A percentile compares a stretch with the other conserved stretches of the same genome.
phyloP scores from a whole-genome alignment of 2,329 filamentous ascomycete genomes.

The Trichoderma lentiforme region DNA sequence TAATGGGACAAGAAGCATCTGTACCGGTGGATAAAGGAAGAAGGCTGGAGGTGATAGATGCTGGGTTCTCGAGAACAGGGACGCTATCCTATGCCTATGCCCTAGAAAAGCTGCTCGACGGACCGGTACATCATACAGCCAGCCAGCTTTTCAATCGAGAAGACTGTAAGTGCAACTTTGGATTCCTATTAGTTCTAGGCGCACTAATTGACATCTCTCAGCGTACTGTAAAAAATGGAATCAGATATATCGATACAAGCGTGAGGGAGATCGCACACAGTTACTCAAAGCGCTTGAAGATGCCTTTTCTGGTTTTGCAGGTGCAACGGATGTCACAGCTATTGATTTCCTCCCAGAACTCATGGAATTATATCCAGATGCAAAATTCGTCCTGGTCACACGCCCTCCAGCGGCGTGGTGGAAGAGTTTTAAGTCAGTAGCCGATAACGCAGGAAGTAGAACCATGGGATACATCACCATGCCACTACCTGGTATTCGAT shows the following conservation, averaged over 20 bases:
- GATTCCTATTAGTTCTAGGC: background rate
- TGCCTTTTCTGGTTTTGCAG: background rate
- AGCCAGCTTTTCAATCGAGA: background rate
- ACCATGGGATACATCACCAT: background rate
- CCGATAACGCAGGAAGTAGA: background rate
- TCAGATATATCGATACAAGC: background rate
- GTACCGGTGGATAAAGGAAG: background rate
- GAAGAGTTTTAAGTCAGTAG: background rate
- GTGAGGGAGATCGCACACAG: background rate
- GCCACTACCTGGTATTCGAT: background rate
- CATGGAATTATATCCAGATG: background rate
- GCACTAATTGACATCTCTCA: background rate
- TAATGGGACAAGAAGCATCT: background rate
- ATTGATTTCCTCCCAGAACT: background rate
- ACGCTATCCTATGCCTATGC: background rate
- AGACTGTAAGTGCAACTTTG: background rate
- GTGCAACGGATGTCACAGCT: background rate
- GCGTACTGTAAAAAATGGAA: conserved; percentile 1
- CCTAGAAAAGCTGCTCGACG: background rate
- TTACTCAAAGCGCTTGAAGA: background rate
- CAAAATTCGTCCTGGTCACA: background rate
- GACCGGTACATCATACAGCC: background rate
- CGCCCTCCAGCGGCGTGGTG: background rate
- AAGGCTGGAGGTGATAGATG: background rate
- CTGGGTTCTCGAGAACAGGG: background rate